Base-by-base conservation (phyloP, 441 rosid species). In the Arabidopsis hybrid region DNA sequence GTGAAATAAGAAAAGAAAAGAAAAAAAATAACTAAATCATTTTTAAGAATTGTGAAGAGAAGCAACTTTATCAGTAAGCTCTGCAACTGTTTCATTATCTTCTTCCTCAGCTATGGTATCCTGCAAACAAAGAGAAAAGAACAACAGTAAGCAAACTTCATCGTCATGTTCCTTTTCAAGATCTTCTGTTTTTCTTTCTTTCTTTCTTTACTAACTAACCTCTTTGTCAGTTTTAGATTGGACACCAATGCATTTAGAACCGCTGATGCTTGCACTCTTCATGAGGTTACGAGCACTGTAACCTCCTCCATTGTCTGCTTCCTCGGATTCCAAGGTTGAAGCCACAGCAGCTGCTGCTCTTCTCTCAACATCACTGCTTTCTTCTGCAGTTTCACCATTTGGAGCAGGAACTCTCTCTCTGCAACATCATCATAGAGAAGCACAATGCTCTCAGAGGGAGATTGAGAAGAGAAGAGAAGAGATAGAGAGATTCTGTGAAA, bases 211-310 rank as follows among this genome's bases (percentile, higher is more conserved):
- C 8, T n/a, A 67, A 52, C 69, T 45, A 78, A 91, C 99, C 95
- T 87, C 91, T 6, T 69, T 13, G 60, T 86, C 85, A 29, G 66
- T 72, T 75, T 67, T 87, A 50, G 81, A 78, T 67, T 87, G 75
- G 70, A 82, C 82, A 55, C 81, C 95, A 6, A 92, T 81, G 68
- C 99, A 92, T 83, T 89, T 89, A 69, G 99, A 93, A 78, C 84
- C 99, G 66, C 98, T 95, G 31, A 95, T 95, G 81, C 99, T 95
- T 1, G 95, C 93, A 65, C 99, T 95, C 85, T 95, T 95, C 88
- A 93, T 74, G 67, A 95, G 84, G 86, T 89, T 88, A 69, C 92
- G 89, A 45, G 83, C 83, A 77, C 91, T 86, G 79, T 75, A 72
- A 65, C 72, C 70, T 21, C 76, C 71, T 65, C 69, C 83, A 62